Percentiles rank a stretch among this genome's conserved stretches.
These are phyloP conservation scores for Penicillium decumbens DNA, from an alignment of 2,329 filamentous ascomycete species.

Conservation along the genomic window DNA sequence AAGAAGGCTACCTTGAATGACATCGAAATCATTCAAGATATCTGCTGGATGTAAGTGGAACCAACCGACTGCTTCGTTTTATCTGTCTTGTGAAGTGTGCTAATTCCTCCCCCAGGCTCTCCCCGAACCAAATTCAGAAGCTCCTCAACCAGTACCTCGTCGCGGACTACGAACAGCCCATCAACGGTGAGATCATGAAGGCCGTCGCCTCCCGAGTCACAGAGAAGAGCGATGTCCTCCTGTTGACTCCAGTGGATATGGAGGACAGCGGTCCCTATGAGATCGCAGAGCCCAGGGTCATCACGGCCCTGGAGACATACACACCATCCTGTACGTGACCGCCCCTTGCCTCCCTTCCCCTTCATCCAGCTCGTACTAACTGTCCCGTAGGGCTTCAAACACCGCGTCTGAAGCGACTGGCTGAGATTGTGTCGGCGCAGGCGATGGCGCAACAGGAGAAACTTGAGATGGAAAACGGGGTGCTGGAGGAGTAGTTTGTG, in stretches of 20 bases:
- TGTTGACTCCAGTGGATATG: constrained; percentile 95
- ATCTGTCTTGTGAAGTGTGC: neutral
- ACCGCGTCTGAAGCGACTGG: constrained; percentile 85
- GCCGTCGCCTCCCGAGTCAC: constrained; percentile 94
- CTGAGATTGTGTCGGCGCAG: constrained; percentile 96
- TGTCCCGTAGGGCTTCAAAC: constrained; percentile 78
- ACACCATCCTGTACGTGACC: constrained; percentile 81
- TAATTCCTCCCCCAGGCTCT: constrained; percentile 59
- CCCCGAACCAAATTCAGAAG: constrained; percentile 98
- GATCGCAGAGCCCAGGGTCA: constrained; percentile 92
- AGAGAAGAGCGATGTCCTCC: constrained; percentile 94
- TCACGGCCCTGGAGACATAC: constrained; percentile 95
- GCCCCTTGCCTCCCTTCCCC: neutral
- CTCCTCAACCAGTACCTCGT: constrained; percentile 97
- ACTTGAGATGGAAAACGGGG: constrained; percentile 50
- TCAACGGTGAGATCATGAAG: constrained; percentile 99
- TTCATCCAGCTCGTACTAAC: constrained; percentile 19
- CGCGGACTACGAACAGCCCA: constrained; percentile 97
- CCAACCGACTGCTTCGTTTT: neutral
- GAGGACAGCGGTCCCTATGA: constrained; percentile 98
- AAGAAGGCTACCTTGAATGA: constrained; percentile 99
- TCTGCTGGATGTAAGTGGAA: constrained; percentile 94
- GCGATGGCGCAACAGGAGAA: constrained; percentile 94
- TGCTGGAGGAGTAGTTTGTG: constrained; percentile 25
- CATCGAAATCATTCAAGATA: constrained; percentile 99